These are phyloP conservation scores for Esteya vermicola DNA, from an alignment of 2,329 filamentous ascomycete species.

Conservation along the genomic window DNA sequence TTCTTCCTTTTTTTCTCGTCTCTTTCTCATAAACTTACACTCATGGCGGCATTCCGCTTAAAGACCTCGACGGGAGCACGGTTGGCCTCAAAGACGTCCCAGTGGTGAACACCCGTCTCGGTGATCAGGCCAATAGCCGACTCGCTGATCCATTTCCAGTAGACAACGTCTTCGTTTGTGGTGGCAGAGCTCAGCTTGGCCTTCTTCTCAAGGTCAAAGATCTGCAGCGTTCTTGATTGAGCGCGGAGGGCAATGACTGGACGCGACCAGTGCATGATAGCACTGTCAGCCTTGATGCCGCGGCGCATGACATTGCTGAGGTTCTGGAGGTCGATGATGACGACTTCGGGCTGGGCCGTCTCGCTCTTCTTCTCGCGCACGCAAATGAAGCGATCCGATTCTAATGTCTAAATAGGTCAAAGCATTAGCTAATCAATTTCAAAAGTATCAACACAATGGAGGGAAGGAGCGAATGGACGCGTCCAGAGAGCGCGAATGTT, in stretches of 20 bases:
- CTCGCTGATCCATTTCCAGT: conserved; percentile 99
- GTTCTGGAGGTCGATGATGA: conserved; percentile 97
- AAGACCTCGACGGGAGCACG: conserved; percentile 83
- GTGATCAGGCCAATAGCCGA: conserved; percentile 80
- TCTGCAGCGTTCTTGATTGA: conserved; percentile 85
- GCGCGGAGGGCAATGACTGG: conserved; percentile 96
- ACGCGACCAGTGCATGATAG: conserved; percentile 97
- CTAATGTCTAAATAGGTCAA: conserved; percentile 56
- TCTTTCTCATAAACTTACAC: conserved; percentile 40
- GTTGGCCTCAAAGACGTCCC: conserved; percentile 82
- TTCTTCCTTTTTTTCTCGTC: no score
- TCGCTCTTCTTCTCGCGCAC: conserved; percentile 88
- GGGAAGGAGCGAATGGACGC: neutral
- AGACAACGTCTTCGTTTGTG: conserved; percentile 94
- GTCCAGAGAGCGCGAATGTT: neutral
- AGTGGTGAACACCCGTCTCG: conserved; percentile 84
- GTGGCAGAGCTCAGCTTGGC: conserved; percentile 91
- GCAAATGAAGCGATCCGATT: conserved; percentile 94
- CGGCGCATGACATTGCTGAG: conserved; percentile 88
- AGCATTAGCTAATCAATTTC: neutral
- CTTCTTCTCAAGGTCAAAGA: conserved; percentile 89
- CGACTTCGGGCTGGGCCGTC: conserved; percentile 74
- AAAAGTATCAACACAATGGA: neutral
- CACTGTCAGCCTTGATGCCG: conserved; percentile 97
- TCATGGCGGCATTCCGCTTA: conserved; percentile 82